Base-by-base conservation (phyloP, 352 stramenopile genomes). In the Saprolegnia diclina region DNA sequence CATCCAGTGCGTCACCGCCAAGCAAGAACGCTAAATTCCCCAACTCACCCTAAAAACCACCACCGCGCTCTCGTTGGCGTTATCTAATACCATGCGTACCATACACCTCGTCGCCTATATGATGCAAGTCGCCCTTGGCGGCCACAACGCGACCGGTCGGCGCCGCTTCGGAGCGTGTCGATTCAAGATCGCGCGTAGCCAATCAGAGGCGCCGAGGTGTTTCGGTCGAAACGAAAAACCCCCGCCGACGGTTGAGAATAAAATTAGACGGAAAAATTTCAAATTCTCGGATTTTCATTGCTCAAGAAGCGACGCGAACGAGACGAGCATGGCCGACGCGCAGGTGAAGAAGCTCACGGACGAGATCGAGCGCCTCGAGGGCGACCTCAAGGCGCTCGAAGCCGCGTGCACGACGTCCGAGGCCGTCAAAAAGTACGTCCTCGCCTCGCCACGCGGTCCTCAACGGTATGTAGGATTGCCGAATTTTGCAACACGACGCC, bases 371-470 rank as follows among this genome's bases (percentile, higher is more conserved):
- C 82, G 82, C 21, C 79, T 90, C 38, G 82, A 92, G 71, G 72
- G 88, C 42, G 84, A 92, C 71, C 79, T 92, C 65, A 89, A 90
- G 79, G 89, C 82, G 55, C 76, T 92, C 66, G 79, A 90, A 71
- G 79, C 76, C 53, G 82, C 84, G 35, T 89, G 82, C 76, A 90
- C 84, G 44, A 92, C 84, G 32, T 86, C 80, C 38, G 84, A 92
- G 72, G 84, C 84, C 50, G 80, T 80, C 55, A 92, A 90, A 50
- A 92, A 92, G 84, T 92, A 74, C 37, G 79, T 69, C 40, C 22
- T 46, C 7, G 4, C 9, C 5, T 56, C 19, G 18, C 55, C 19
- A 10, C 5, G 5, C n/a, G 24, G 21, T 67, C 7, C 38, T 45
- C 38, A 45, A 29, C 35, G 21, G 37, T 26, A 10, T 42, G n/a